phyloP scores from a whole-genome alignment of 345 rosid genomes.

The Balakata baccata region DNA sequence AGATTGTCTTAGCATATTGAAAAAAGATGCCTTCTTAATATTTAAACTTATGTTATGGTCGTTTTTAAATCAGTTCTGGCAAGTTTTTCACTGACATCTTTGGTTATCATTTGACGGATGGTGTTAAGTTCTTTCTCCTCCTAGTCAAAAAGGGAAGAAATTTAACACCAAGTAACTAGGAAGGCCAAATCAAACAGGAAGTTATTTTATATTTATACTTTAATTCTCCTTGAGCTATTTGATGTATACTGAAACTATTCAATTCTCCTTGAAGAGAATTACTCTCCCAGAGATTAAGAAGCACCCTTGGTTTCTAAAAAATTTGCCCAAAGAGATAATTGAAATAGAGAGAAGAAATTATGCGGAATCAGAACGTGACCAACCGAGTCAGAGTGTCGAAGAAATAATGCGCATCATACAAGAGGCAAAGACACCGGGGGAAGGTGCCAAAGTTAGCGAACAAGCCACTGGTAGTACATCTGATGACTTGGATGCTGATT shows the following conservation, averaged over 20 bases:
- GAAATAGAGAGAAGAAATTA: slow-evolving; percentile 52
- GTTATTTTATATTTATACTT: not conserved
- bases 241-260: not conserved
- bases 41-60: not conserved
- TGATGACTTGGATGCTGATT: slow-evolving; percentile 45
- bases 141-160: too few species aligned
- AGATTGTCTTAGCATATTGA: not conserved
- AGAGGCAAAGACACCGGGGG: slow-evolving; percentile 27
- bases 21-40: not conserved
- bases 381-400: slow-evolving; percentile 39
- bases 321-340: slow-evolving; percentile 51
- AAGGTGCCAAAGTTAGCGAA: slow-evolving; percentile 14
- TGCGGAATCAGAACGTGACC: slow-evolving; percentile 24
- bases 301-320: slow-evolving; percentile 67
- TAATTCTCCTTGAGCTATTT: not conserved
- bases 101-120: not conserved
- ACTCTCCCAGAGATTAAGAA: slow-evolving; percentile 60
- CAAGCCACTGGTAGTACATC: slow-evolving; percentile 21
- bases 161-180: too few species aligned
- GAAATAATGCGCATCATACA: slow-evolving; percentile 37
- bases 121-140: too few species aligned
- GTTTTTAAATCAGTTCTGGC: not conserved
- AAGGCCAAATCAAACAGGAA: not conserved
- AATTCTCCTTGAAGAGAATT: slow-evolving; percentile 46
- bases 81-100: too few species aligned